Evolutionary conservation across 2,329 filamentous ascomycete species (phyloP).

Genomic region (Tolypocladium tundrense): DNA sequence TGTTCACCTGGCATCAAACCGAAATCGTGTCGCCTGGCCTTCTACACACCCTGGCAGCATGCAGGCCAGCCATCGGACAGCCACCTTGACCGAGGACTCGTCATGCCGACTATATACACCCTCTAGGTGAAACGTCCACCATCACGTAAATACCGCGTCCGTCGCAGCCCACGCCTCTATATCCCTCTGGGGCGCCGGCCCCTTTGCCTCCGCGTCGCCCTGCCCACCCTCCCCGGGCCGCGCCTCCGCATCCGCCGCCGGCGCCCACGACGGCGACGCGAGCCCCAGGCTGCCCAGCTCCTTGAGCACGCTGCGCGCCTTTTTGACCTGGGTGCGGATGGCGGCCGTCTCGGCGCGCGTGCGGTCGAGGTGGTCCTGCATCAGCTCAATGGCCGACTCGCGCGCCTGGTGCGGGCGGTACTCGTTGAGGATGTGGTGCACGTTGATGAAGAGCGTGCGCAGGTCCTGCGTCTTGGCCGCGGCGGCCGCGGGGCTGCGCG

Average conservation of each 20-base stretch:
- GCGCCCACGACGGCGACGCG: constrained; percentile 6
- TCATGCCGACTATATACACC: not conserved
- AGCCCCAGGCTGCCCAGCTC: constrained; percentile 48
- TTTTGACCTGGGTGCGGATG: constrained; percentile 56
- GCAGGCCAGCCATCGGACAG: too few species aligned
- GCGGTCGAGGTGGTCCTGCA: constrained; percentile 73
- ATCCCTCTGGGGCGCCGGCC: constrained; percentile 14
- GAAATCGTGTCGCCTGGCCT: not conserved
- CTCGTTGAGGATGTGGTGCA: constrained; percentile 87
- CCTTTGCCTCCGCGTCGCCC: constrained; percentile 7
- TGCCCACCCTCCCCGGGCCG: constrained; percentile 1
- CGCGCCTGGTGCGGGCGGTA: constrained; percentile 89
- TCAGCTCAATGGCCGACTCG: constrained; percentile 75
- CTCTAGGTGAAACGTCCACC: not conserved
- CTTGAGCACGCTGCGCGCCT: constrained; percentile 63
- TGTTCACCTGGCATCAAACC: not conserved
- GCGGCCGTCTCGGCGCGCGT: constrained; percentile 63
- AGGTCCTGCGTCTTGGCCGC: constrained; percentile 68
- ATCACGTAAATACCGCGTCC: constrained; percentile 29
- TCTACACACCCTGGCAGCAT: not conserved
- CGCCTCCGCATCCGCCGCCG: constrained; percentile 4
- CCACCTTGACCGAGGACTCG: not conserved
- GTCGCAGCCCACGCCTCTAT: constrained; percentile 30
- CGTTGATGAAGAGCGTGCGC: constrained; percentile 75
- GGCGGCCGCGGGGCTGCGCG: constrained; percentile 33